Evolutionary conservation across 2,329 filamentous ascomycete species (phyloP).

Genomic region (Cladobotryum protrusum): DNA sequence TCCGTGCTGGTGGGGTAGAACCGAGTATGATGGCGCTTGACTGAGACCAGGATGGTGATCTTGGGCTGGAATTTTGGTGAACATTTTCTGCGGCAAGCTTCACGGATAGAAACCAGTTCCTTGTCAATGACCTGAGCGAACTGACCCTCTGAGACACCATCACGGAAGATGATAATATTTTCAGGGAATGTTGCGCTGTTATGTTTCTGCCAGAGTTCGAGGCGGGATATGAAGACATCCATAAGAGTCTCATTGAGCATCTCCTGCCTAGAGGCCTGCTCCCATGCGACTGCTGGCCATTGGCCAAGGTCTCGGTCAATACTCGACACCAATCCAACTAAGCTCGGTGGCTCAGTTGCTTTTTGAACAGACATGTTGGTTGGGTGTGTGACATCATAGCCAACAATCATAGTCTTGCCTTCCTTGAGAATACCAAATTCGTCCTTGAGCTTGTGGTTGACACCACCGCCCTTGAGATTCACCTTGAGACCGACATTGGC

Average conservation of each 20-base stretch:
- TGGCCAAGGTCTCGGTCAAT: slow-evolving; percentile 64
- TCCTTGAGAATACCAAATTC: slow-evolving; percentile 56
- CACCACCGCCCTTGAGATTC: slow-evolving; percentile 72
- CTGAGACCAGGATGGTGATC: slow-evolving; percentile 70
- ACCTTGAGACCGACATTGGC: slow-evolving; percentile 71
- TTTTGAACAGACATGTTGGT: slow-evolving; percentile 46
- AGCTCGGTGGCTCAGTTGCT: slow-evolving; percentile 52
- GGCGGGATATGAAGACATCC: slow-evolving; percentile 56
- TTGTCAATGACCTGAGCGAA: slow-evolving; percentile 60
- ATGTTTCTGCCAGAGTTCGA: slow-evolving; percentile 56
- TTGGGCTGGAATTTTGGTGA: slow-evolving; percentile 48
- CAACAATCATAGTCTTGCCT: slow-evolving; percentile 76
- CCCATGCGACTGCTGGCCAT: slow-evolving; percentile 69
- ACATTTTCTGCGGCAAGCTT: slow-evolving; percentile 58
- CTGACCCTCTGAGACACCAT: slow-evolving; percentile 85
- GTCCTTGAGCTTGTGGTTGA: slow-evolving; percentile 58
- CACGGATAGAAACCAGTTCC: slow-evolving; percentile 62
- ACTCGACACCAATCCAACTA: slow-evolving; percentile 76
- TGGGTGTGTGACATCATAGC: slow-evolving; percentile 85
- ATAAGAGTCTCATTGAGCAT: slow-evolving; percentile 59
- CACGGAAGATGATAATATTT: slow-evolving; percentile 79
- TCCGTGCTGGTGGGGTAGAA: slow-evolving; percentile 64
- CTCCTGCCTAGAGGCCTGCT: slow-evolving; percentile 61
- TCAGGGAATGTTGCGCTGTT: slow-evolving; percentile 54
- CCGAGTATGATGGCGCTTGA: slow-evolving; percentile 83